These are phyloP conservation scores for Microsporum canis DNA, from an alignment of 2,329 filamentous ascomycete species.

Conservation along the genomic window DNA sequence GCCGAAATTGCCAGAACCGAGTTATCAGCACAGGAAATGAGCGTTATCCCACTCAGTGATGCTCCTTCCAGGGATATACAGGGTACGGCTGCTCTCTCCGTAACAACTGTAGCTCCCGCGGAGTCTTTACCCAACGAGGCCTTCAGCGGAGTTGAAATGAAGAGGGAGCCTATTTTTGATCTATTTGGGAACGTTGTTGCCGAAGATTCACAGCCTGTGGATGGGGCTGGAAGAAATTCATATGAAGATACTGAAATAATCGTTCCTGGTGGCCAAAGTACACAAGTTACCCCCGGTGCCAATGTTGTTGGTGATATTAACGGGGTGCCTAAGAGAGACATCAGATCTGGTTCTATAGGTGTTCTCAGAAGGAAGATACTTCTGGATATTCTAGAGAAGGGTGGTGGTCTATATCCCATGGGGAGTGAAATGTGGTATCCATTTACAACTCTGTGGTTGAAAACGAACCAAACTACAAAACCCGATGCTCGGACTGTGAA, in stretches of 20 bases:
- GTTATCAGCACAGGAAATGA: background rate
- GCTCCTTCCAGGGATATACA: background rate
- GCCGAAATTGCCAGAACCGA: background rate
- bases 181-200: background rate
- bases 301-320: background rate
- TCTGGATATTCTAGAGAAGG: constrained; percentile 43
- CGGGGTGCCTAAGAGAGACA: background rate
- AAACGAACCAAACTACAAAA: constrained; percentile 31
- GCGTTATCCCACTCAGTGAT: background rate
- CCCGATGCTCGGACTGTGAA: constrained; percentile 45
- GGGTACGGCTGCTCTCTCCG: background rate
- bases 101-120: background rate
- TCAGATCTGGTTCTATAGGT: constrained; percentile 33
- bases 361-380: constrained; percentile 41
- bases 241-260: background rate
- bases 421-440: constrained; percentile 45
- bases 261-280: background rate
- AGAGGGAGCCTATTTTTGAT: background rate
- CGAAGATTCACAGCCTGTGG: background rate
- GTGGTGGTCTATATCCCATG: constrained; percentile 45
- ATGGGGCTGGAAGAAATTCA: background rate
- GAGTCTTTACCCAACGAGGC: background rate
- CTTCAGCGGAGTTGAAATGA: background rate
- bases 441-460: constrained; percentile 44
- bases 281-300: background rate